Conservation (phyloP, 805 yeast species). For the Sungouiozyma ichnusensis region DNA sequence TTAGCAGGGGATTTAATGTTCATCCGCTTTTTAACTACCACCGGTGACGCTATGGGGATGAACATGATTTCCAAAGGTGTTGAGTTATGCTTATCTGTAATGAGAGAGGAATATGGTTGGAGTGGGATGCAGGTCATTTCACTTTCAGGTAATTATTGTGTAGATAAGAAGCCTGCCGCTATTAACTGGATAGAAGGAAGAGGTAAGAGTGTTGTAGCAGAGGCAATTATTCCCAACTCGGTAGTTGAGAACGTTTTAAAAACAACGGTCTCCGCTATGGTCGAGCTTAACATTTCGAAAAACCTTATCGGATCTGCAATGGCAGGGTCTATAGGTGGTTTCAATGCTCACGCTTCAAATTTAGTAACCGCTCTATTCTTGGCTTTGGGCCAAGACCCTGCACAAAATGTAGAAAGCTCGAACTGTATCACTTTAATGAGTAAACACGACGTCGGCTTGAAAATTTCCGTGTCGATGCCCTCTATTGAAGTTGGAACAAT, state of each 20-base stretch:
- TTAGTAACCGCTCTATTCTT: constrained; percentile 86
- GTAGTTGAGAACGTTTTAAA: constrained; percentile 76
- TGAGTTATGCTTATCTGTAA: constrained; percentile 70
- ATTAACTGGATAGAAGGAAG: constrained; percentile 99
- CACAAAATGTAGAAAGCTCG: constrained; percentile 95
- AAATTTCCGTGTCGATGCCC: constrained; percentile 97
- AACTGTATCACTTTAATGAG: constrained; percentile 95
- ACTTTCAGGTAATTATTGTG: constrained; percentile 94
- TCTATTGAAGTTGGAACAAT: constrained; percentile 97
- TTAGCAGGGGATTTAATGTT: constrained; percentile 85
- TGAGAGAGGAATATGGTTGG: constrained; percentile 86
- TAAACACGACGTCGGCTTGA: constrained; percentile 70
- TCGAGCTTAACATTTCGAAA: constrained; percentile 78
- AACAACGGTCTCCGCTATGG: constrained; percentile 85
- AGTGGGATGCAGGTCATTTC: constrained; percentile 88
- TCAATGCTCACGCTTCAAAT: constrained; percentile 97
- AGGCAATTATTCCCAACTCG: constrained; percentile 77
- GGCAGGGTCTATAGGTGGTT: constrained; percentile 98
- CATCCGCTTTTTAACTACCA: constrained; percentile 92
- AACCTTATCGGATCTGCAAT: constrained; percentile 93
- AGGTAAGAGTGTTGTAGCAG: constrained; percentile 96
- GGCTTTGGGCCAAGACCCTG: constrained; percentile 99
- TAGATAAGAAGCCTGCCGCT: constrained; percentile 96
- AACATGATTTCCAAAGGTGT: constrained; percentile 99
- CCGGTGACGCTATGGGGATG: constrained; percentile 99